phyloP scores from a whole-genome alignment of 1,139 yeast genomes.

The Taphrina confusa region DNA sequence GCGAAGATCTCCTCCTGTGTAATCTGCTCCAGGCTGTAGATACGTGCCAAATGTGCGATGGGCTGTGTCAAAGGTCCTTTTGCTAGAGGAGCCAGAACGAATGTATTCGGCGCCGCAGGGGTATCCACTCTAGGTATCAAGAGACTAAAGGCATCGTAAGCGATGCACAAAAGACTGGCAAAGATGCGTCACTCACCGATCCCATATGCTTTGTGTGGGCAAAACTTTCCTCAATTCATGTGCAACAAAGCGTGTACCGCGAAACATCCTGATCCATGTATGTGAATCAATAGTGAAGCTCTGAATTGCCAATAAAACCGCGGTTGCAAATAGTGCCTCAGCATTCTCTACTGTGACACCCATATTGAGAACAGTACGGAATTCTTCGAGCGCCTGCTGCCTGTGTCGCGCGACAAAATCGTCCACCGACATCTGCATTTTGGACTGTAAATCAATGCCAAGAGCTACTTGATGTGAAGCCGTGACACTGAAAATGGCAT shows the following conservation, averaged over 20 bases:
- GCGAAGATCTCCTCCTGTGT: constrained; percentile 20
- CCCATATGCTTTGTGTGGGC: constrained; percentile 11
- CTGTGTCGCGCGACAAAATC: constrained; percentile 26
- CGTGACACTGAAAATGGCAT: constrained; percentile 24
- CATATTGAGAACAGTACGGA: constrained; percentile 12
- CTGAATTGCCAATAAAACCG: constrained; percentile 25
- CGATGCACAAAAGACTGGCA: too few species aligned
- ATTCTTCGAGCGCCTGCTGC: constrained; percentile 21
- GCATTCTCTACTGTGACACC: constrained; percentile 24
- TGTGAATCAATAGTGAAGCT: constrained; percentile 27
- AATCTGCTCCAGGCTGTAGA: constrained; percentile 8
- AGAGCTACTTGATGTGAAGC: constrained; percentile 25
- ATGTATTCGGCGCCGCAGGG: constrained; percentile 12
- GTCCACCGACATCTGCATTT: constrained; percentile 27
- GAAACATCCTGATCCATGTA: constrained; percentile 29
- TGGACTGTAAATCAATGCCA: constrained; percentile 21
- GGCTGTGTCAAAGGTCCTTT: constrained; percentile 24
- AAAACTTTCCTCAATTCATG: constrained; percentile 15
- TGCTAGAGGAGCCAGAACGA: constrained; percentile 24
- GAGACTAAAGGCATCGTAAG: not conserved
- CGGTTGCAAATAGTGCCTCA: constrained; percentile 30
- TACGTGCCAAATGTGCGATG: constrained; percentile 22
- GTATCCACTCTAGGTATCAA: not conserved
- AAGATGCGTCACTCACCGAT: constrained; percentile 17
- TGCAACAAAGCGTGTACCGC: constrained; percentile 28